Conservation (phyloP, 257 asterid species). For the Rauvolfia tetraphylla region DNA sequence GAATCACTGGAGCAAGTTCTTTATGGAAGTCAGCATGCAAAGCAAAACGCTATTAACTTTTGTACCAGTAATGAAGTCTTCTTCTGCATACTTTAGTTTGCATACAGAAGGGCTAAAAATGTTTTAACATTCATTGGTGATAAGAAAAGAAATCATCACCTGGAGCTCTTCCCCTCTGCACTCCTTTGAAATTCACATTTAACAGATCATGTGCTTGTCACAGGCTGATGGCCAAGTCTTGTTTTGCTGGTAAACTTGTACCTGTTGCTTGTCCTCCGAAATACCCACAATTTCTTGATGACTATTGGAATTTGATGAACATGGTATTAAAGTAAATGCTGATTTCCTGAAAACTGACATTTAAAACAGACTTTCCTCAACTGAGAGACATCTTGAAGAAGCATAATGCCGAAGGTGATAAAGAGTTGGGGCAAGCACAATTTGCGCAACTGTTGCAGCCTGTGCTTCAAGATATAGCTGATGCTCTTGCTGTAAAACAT, state of each 20-base stretch:
- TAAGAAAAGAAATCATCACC: background rate
- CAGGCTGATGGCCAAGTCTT: background rate
- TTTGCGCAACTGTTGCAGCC: slow-evolving; percentile 51
- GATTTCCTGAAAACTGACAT: slow-evolving; percentile 9
- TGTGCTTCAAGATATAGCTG: slow-evolving; percentile 59
- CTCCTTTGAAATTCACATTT: too few species aligned
- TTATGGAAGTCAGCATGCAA: too few species aligned
- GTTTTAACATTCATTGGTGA: too few species aligned
- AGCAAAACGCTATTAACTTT: too few species aligned
- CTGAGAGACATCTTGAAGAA: slow-evolving; percentile 40
- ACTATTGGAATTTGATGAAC: background rate
- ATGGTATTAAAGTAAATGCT: background rate
- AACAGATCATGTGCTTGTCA: background rate
- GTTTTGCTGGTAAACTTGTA: background rate
- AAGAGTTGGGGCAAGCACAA: slow-evolving; percentile 61
- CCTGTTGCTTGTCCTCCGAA: background rate
- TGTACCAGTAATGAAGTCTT: background rate
- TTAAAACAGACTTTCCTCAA: slow-evolving; percentile 48
- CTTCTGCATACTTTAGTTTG: too few species aligned
- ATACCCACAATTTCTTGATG: background rate
- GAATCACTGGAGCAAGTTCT: background rate
- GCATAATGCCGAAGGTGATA: slow-evolving; percentile 49
- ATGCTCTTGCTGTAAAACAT: slow-evolving; percentile 41
- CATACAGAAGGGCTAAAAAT: too few species aligned
- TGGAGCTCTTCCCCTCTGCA: too few species aligned